A percentile compares a stretch with the other conserved stretches of the same genome.
Evolutionary conservation across 1,139 yeast genomes (phyloP).

Genomic region (Debaryomyces sp.): DNA sequence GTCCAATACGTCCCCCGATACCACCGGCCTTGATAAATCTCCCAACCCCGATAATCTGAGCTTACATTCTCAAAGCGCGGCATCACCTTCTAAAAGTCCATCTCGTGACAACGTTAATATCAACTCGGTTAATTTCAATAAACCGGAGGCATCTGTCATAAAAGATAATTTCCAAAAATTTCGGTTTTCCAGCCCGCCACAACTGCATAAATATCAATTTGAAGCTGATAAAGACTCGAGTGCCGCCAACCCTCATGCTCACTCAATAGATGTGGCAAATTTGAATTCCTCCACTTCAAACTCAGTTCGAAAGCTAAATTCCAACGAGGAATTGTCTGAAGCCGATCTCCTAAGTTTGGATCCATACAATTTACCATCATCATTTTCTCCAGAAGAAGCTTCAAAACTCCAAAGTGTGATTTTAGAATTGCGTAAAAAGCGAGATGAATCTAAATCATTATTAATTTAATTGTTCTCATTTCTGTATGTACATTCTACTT

Average conservation of each 20-base stretch:
- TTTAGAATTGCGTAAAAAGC: constrained; percentile 2
- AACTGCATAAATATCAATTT: constrained; percentile 1
- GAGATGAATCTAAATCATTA: not conserved
- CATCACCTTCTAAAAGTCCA: not conserved
- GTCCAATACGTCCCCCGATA: not conserved
- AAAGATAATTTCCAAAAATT: constrained; percentile 15
- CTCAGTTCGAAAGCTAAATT: not conserved
- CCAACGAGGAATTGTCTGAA: constrained; percentile 3
- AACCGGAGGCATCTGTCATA: constrained; percentile 11
- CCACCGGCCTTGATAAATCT: not conserved
- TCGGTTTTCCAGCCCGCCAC: constrained; percentile 7
- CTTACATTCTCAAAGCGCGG: not conserved
- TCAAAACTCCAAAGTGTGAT: not conserved
- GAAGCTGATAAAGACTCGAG: constrained; percentile 2
- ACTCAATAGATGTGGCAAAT: constrained; percentile 9
- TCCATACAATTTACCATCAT: constrained; percentile 2
- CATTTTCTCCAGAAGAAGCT: not conserved
- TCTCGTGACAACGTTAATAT: constrained; percentile 1
- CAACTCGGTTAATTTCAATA: constrained; percentile 12
- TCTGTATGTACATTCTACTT: not conserved
- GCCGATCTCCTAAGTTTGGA: constrained; percentile 2
- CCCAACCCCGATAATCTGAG: not conserved
- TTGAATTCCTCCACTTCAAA: constrained; percentile 7
- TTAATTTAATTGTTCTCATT: not conserved
- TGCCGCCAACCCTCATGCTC: not conserved